Conservation (phyloP, 306 rosid genomes). For the Sphenostylis stenocarpa region DNA sequence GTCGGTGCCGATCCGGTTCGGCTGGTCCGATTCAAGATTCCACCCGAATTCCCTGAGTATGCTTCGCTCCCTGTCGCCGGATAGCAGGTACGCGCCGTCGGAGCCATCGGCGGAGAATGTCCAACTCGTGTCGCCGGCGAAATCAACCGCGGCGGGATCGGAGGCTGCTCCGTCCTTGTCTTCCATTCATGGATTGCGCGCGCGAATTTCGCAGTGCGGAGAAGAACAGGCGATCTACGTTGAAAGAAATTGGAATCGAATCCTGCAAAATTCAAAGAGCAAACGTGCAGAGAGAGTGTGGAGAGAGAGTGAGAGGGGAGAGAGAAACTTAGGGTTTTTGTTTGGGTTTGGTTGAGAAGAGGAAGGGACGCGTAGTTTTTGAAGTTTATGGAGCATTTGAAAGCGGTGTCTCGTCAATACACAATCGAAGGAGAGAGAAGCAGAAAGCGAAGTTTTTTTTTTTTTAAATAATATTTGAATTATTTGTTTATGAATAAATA, state of each 20-base stretch:
- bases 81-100: slow-evolving; percentile 43
- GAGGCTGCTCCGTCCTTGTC: slow-evolving; percentile 28
- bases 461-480: neutral
- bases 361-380: slow-evolving; percentile 70
- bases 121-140: slow-evolving; percentile 56
- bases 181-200: slow-evolving; percentile 45
- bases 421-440: slow-evolving; percentile 41
- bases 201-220: neutral
- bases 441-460: neutral
- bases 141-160: slow-evolving; percentile 49
- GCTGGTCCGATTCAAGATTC: slow-evolving; percentile 47
- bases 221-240: neutral
- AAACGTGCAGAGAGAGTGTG: neutral
- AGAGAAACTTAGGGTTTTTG: slow-evolving; percentile 59
- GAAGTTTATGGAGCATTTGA: slow-evolving; percentile 52
- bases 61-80: slow-evolving; percentile 43
- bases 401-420: slow-evolving; percentile 59
- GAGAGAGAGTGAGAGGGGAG: slow-evolving; percentile 11
- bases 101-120: slow-evolving; percentile 42
- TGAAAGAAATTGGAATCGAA: slow-evolving; percentile 11
- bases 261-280: neutral
- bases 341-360: slow-evolving; percentile 39
- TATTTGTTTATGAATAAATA: neutral
- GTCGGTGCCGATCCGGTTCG: slow-evolving; percentile 41
- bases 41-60: slow-evolving; percentile 75